These are phyloP conservation scores for Hypomontagnella submonticulosa DNA, from an alignment of 495 filamentous ascomycete genomes.

Conservation along the genomic window DNA sequence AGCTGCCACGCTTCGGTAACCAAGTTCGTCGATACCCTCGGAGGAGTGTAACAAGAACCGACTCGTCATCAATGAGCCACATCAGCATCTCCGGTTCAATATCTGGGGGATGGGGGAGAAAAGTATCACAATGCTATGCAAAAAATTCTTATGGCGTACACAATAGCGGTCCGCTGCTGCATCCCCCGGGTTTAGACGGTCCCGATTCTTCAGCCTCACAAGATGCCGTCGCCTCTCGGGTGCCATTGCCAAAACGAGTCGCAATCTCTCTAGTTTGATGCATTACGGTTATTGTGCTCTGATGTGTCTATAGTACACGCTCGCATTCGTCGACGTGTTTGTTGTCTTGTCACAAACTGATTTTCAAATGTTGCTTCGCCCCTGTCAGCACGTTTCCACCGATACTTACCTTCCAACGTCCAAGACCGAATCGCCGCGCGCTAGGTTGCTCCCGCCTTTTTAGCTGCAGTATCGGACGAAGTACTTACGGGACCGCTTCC, in stretches of 20 bases:
- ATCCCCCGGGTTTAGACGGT: constrained; percentile 17
- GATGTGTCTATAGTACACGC: background rate
- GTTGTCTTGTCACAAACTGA: background rate
- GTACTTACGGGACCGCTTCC: constrained; percentile 34
- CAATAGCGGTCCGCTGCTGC: constrained; percentile 25
- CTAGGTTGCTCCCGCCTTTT: constrained; percentile 39
- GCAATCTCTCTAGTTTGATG: constrained; percentile 13
- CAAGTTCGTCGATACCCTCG: constrained; percentile 17
- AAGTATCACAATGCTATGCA: constrained; percentile 36
- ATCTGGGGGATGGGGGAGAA: background rate
- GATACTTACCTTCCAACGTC: constrained; percentile 15
- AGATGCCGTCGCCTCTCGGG: constrained; percentile 30
- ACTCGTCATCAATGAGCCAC: constrained; percentile 33
- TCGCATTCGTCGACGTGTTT: constrained; percentile 2
- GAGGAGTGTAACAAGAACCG: constrained; percentile 11
- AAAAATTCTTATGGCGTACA: constrained; percentile 11
- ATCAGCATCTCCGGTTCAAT: constrained; percentile 23
- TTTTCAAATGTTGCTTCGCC: constrained; percentile 16
- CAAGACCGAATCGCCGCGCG: constrained; percentile 18
- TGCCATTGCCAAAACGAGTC: constrained; percentile 35
- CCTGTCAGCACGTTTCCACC: constrained; percentile 19
- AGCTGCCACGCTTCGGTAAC: constrained; percentile 34
- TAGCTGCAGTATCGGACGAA: constrained; percentile 33
- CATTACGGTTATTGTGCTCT: constrained; percentile 13
- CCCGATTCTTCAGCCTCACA: constrained; percentile 40